These are phyloP conservation scores for Tanacetum coccineum DNA, from an alignment of 129 eudicot genomes.

Conservation along the genomic window DNA sequence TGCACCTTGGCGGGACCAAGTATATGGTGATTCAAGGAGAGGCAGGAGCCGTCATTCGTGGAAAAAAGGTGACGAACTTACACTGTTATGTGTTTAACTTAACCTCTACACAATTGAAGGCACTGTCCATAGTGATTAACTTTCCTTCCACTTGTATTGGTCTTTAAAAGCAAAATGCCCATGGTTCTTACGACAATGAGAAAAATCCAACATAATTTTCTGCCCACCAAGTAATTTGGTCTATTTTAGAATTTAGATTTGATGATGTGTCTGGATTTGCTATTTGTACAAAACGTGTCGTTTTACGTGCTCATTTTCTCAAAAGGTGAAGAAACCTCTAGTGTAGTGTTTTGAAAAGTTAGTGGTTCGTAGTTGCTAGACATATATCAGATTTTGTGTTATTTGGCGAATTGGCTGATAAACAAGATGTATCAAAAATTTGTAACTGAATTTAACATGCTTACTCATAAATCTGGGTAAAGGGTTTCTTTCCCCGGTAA, in stretches of 20 bases:
- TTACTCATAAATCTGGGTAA: too few species aligned
- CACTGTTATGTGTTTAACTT: not conserved
- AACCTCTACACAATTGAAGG: not conserved
- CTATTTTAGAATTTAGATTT: too few species aligned
- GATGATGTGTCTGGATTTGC: too few species aligned
- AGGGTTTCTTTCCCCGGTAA: too few species aligned
- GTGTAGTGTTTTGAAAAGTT: not conserved
- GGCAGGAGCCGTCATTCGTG: not conserved
- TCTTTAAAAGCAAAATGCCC: not conserved
- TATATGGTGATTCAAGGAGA: not conserved
- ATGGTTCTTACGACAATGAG: too few species aligned
- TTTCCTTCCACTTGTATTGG: constrained; percentile 3
- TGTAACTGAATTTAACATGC: too few species aligned
- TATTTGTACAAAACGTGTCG: too few species aligned
- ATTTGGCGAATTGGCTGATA: constrained; percentile 1
- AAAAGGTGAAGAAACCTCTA: too few species aligned
- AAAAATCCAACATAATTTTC: too few species aligned
- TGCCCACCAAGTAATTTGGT: too few species aligned
- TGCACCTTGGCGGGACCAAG: not conserved
- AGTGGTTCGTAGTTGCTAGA: not conserved
- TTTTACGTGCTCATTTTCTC: too few species aligned
- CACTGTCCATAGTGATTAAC: not conserved
- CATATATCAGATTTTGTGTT: not conserved
- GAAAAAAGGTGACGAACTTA: not conserved
- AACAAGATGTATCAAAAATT: too few species aligned